Evolutionary conservation across 2,329 filamentous ascomycete species (phyloP).

Genomic region (Trichoderma endophyticum): DNA sequence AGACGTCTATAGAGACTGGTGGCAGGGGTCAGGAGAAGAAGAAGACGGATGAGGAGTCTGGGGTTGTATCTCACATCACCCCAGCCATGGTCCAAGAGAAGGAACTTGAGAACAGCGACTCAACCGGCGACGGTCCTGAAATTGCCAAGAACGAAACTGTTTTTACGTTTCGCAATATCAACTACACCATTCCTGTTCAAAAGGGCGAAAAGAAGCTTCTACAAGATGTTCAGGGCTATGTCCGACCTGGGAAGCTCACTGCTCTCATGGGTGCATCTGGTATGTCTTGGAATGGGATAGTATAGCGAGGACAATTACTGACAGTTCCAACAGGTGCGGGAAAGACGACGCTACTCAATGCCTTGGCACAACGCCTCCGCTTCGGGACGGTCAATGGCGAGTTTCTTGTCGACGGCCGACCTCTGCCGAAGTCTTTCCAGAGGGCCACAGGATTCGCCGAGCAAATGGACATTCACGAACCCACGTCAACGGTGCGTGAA

Average conservation of each 20-base stretch:
- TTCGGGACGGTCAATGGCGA: constrained; percentile 75
- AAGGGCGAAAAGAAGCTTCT: constrained; percentile 65
- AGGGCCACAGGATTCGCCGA: constrained; percentile 69
- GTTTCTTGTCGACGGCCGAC: constrained; percentile 73
- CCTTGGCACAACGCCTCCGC: constrained; percentile 69
- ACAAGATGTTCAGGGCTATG: constrained; percentile 77
- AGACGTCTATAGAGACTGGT: constrained; percentile 54
- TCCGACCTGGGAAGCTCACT: constrained; percentile 76
- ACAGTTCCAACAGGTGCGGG: constrained; percentile 43
- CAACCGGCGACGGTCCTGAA: constrained; percentile 35
- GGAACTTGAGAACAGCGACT: constrained; percentile 28
- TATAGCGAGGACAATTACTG: background rate
- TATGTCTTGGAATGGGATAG: constrained; percentile 21
- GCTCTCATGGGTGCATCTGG: constrained; percentile 67
- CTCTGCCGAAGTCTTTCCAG: constrained; percentile 72
- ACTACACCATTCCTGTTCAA: constrained; percentile 53
- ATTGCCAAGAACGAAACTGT: constrained; percentile 61
- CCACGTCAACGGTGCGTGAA: constrained; percentile 63
- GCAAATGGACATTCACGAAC: constrained; percentile 66
- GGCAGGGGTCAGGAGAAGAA: constrained; percentile 34
- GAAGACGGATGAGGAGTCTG: constrained; percentile 49
- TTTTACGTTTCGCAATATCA: constrained; percentile 52
- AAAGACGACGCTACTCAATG: constrained; percentile 73
- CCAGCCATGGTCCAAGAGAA: constrained; percentile 55
- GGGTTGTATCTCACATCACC: constrained; percentile 42